Conservation (phyloP, 2,329 filamentous ascomycete species). For the Sarocladium kiliense region DNA sequence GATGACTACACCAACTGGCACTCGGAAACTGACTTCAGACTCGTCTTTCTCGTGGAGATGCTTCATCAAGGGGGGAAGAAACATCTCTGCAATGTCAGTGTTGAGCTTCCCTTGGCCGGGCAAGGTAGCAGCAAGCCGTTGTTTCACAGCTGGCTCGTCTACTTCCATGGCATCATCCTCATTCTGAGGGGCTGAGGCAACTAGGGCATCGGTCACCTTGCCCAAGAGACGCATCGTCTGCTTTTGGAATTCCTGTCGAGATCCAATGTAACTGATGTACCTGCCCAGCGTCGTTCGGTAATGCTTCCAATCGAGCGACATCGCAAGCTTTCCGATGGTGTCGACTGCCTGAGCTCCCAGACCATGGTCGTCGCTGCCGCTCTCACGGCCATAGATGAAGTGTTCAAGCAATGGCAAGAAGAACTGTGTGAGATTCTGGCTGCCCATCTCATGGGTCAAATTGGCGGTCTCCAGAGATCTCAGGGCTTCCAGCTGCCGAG, state of each 20-base stretch:
- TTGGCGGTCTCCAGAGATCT: conserved; percentile 70
- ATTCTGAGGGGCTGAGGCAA: conserved; percentile 41
- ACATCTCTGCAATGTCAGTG: conserved; percentile 66
- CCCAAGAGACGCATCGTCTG: conserved; percentile 77
- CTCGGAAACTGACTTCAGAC: conserved; percentile 84
- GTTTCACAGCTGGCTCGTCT: conserved; percentile 20
- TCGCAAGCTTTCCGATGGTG: conserved; percentile 69
- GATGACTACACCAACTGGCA: conserved; percentile 82
- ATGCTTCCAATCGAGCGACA: conserved; percentile 82
- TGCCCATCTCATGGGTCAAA: conserved; percentile 57
- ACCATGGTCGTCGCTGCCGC: conserved; percentile 72
- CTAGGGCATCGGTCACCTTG: conserved; percentile 73
- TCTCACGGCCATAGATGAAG: conserved; percentile 80
- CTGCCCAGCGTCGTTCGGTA: conserved; percentile 80
- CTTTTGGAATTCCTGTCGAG: conserved; percentile 79
- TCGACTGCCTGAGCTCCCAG: conserved; percentile 81
- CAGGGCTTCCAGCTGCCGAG: conserved; percentile 79
- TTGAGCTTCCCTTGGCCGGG: conserved; percentile 63
- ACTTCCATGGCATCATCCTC: conserved; percentile 38
- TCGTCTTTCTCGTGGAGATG: conserved; percentile 95
- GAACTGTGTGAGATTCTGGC: conserved; percentile 76
- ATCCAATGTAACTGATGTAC: conserved; percentile 76
- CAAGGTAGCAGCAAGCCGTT: conserved; percentile 57
- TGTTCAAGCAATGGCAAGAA: conserved; percentile 91
- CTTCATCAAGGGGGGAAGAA: conserved; percentile 73